A percentile compares a stretch with the other conserved stretches of the same genome.
Evolutionary conservation across 2,329 filamentous ascomycete genomes (phyloP).

Genomic region (Talaromyces amestolkiae): DNA sequence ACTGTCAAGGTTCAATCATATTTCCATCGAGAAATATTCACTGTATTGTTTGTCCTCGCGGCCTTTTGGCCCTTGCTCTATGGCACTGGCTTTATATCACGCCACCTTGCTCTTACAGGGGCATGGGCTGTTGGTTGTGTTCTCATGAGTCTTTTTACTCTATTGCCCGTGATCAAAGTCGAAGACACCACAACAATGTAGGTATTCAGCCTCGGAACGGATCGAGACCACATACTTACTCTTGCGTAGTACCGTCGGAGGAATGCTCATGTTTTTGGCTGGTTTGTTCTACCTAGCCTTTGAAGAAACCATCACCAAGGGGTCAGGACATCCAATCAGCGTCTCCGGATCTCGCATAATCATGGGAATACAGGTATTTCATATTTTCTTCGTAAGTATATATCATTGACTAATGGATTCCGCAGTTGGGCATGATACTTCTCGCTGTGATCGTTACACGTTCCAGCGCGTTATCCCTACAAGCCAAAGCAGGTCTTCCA

Average conservation of each 20-base stretch:
- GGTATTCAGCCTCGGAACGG: slow-evolving; percentile 13
- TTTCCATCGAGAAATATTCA: slow-evolving; percentile 84
- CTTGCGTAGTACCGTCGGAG: slow-evolving; percentile 64
- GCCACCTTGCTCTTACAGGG: slow-evolving; percentile 61
- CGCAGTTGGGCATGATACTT: slow-evolving; percentile 69
- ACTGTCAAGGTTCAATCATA: slow-evolving; percentile 75
- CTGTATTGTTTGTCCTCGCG: slow-evolving; percentile 71
- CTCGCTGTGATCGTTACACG: slow-evolving; percentile 82
- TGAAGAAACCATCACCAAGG: slow-evolving; percentile 61
- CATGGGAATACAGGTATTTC: slow-evolving; percentile 46
- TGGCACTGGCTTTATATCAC: slow-evolving; percentile 67
- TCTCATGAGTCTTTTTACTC: slow-evolving; percentile 85
- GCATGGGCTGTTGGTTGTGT: slow-evolving; percentile 76
- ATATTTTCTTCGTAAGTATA: neutral
- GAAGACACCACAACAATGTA: slow-evolving; percentile 76
- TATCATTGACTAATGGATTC: slow-evolving; percentile 6
- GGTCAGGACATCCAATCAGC: slow-evolving; percentile 32
- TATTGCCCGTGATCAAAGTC: slow-evolving; percentile 80
- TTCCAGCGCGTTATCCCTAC: slow-evolving; percentile 79
- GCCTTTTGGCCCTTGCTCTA: slow-evolving; percentile 75
- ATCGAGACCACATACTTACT: slow-evolving; percentile 11
- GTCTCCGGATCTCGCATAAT: slow-evolving; percentile 41
- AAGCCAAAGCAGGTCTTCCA: slow-evolving; percentile 80
- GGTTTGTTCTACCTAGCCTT: slow-evolving; percentile 77
- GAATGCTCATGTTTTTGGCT: slow-evolving; percentile 70